phyloP scores from a whole-genome alignment of 495 filamentous ascomycete species.

The Paragyromitra xinjiangensis region DNA sequence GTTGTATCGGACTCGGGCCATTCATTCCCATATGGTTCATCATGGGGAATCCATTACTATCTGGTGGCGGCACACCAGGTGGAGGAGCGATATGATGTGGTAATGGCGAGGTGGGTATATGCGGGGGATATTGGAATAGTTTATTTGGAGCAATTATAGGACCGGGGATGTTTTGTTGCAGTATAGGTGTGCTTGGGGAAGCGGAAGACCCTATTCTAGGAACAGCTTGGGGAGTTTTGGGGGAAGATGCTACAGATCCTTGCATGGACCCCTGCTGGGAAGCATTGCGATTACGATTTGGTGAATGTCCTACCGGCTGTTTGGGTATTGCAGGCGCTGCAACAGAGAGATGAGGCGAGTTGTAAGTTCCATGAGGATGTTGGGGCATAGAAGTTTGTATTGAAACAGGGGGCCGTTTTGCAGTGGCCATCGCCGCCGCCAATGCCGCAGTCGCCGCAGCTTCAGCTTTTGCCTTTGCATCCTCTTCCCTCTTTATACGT shows the following conservation, averaged over 20 bases:
- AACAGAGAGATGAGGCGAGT: constrained; percentile 80
- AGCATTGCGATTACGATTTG: constrained; percentile 74
- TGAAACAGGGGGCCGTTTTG: constrained; percentile 66
- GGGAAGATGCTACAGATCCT: constrained; percentile 75
- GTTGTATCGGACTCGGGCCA: constrained; percentile 59
- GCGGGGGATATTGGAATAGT: constrained; percentile 53
- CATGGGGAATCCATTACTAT: constrained; percentile 59
- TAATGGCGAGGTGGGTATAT: constrained; percentile 58
- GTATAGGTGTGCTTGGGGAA: constrained; percentile 69
- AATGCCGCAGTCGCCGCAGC: constrained; percentile 60
- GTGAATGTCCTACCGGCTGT: constrained; percentile 65
- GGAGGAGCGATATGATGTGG: constrained; percentile 60
- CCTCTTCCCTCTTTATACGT: constrained; percentile 72
- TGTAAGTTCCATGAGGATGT: constrained; percentile 60
- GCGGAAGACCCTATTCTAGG: constrained; percentile 69
- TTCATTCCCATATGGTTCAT: constrained; percentile 61
- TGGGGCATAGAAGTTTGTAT: constrained; percentile 60
- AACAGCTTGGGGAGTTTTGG: constrained; percentile 67
- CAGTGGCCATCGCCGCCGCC: constrained; percentile 60
- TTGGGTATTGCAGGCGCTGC: constrained; percentile 86
- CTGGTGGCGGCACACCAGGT: constrained; percentile 58
- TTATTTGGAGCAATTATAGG: constrained; percentile 64
- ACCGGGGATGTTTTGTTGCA: constrained; percentile 67
- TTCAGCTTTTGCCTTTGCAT: constrained; percentile 63
- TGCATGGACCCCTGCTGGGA: constrained; percentile 87